These are phyloP conservation scores for Hypoxylon sp. DNA, from an alignment of 2,329 filamentous ascomycete genomes.

Conservation along the genomic window DNA sequence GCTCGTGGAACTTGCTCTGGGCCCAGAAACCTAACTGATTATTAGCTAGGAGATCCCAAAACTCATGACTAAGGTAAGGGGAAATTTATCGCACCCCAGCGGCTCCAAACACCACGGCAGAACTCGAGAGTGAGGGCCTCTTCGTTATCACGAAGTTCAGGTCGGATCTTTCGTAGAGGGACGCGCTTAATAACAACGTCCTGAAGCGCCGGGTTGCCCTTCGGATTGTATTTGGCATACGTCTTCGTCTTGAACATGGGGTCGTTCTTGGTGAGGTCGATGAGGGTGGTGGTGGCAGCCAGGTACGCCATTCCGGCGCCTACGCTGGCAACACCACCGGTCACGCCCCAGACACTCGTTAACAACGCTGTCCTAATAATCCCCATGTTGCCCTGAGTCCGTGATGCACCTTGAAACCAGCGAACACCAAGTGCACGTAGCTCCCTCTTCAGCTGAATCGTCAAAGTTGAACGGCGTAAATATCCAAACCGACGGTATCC, in stretches of 20 bases:
- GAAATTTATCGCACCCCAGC: conserved; percentile 66
- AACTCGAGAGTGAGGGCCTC: conserved; percentile 73
- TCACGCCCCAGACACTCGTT: conserved; percentile 61
- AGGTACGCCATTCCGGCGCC: conserved; percentile 66
- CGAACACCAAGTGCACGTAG: not conserved
- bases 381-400: conserved; percentile 61
- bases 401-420: conserved; percentile 1
- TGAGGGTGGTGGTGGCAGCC: conserved; percentile 68
- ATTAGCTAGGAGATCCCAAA: conserved; percentile 17
- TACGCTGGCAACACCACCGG: conserved; percentile 65
- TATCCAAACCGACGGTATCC: not conserved
- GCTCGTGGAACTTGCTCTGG: conserved; percentile 53
- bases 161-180: conserved; percentile 73
- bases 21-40: conserved; percentile 63
- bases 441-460: not conserved
- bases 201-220: conserved; percentile 72
- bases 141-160: conserved; percentile 74
- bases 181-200: conserved; percentile 76
- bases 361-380: conserved; percentile 62
- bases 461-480: not conserved
- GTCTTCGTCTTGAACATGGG: conserved; percentile 71
- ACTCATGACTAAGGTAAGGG: not conserved
- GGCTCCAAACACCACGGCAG: conserved; percentile 77
- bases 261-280: conserved; percentile 71
- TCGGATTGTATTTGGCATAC: conserved; percentile 73